A percentile compares a stretch with the other conserved stretches of the same genome.
Evolutionary conservation across 768 basidiomycete species (phyloP).

Genomic region (Suillus subalutaceus): DNA sequence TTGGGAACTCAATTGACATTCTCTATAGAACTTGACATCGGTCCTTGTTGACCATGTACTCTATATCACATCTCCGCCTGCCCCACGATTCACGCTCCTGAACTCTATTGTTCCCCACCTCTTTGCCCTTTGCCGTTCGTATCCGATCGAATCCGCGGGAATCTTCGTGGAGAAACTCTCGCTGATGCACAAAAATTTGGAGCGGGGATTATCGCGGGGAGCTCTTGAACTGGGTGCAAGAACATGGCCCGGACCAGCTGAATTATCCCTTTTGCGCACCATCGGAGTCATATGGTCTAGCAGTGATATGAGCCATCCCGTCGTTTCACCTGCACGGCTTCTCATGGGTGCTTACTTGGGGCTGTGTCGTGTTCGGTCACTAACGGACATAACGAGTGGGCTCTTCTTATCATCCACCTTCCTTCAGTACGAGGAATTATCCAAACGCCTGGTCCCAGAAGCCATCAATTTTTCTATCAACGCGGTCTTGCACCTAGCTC

Average conservation of each 20-base stretch:
- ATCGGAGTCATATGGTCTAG: constrained; percentile 89
- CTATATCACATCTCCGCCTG: constrained; percentile 66
- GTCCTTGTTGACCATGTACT: constrained; percentile 90
- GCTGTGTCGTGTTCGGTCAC: constrained; percentile 74
- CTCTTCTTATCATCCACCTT: constrained; percentile 88
- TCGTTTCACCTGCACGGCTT: constrained; percentile 83
- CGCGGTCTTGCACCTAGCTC: constrained; percentile 71
- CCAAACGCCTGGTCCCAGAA: constrained; percentile 89
- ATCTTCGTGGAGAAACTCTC: constrained; percentile 81
- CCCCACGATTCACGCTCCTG: constrained; percentile 61
- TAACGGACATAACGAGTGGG: constrained; percentile 80
- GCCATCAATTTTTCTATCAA: constrained; percentile 81
- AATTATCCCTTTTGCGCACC: constrained; percentile 79
- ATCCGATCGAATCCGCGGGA: constrained; percentile 79
- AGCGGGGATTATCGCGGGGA: constrained; percentile 76
- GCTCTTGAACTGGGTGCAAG: constrained; percentile 60
- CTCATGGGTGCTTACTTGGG: constrained; percentile 92
- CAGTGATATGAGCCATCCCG: constrained; percentile 90
- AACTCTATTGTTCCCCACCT: constrained; percentile 77
- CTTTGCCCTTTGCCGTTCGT: constrained; percentile 73
- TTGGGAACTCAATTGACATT: constrained; percentile 7
- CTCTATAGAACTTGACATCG: constrained; percentile 61
- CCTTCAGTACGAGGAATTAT: constrained; percentile 80
- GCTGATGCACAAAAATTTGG: constrained; percentile 94
- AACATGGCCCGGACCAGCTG: constrained; percentile 88